Conservation (phyloP, 495 filamentous ascomycete species). For the Penicillium psychrofluorescens region DNA sequence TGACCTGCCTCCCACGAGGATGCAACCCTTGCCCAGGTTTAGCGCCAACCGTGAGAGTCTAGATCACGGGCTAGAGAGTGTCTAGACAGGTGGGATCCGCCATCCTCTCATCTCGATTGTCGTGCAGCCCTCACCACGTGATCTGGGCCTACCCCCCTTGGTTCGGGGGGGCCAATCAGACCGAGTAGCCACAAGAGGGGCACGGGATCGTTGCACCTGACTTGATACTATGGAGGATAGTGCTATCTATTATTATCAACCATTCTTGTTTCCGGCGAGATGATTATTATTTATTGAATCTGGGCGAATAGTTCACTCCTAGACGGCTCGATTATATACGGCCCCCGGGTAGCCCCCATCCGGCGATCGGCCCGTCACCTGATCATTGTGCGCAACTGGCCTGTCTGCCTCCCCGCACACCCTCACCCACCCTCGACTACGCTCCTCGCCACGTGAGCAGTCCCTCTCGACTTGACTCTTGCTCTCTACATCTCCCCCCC, state of each 20-base stretch:
- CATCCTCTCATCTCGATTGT: too few species aligned
- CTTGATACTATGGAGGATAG: neutral
- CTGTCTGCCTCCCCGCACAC: slow-evolving; percentile 10
- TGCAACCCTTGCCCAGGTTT: too few species aligned
- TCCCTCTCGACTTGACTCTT: slow-evolving; percentile 32
- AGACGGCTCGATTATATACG: too few species aligned
- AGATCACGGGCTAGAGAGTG: too few species aligned
- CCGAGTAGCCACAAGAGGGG: slow-evolving; percentile 12
- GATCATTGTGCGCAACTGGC: slow-evolving; percentile 26
- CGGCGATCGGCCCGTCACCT: slow-evolving; percentile 21
- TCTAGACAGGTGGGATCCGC: too few species aligned
- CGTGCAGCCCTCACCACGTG: slow-evolving; percentile 12
- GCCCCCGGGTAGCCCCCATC: too few species aligned
- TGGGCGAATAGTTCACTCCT: too few species aligned
- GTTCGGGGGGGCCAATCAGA: slow-evolving; percentile 26
- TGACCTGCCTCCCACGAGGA: neutral
- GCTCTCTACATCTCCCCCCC: slow-evolving; percentile 17
- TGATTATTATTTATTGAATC: too few species aligned
- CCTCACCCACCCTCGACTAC: slow-evolving; percentile 21
- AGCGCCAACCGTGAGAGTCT: too few species aligned
- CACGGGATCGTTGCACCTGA: slow-evolving; percentile 42
- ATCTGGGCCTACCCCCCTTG: slow-evolving; percentile 18
- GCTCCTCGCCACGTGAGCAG: slow-evolving; percentile 38
- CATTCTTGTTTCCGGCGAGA: too few species aligned
- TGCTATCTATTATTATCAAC: too few species aligned